Conservation (phyloP, 2,329 filamentous ascomycete species). For the Hypomyces rosellus region DNA sequence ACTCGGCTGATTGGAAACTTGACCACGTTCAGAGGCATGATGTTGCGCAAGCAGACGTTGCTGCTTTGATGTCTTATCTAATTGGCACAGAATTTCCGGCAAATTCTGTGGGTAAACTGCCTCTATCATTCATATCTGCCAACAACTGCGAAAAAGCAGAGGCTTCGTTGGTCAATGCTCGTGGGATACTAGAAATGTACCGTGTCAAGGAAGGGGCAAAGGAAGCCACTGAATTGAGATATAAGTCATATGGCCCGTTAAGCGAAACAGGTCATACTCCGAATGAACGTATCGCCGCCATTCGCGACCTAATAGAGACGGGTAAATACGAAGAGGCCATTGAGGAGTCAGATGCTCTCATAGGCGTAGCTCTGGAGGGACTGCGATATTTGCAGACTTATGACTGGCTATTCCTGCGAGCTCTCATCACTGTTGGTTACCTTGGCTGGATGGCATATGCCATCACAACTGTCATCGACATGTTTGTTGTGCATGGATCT, state of each 20-base stretch:
- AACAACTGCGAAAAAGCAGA: conserved; percentile 70
- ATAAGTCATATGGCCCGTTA: conserved; percentile 67
- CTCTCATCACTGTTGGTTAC: conserved; percentile 84
- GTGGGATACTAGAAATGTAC: conserved; percentile 91
- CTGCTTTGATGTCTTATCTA: conserved; percentile 91
- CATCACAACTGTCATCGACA: conserved; percentile 78
- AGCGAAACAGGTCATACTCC: conserved; percentile 56
- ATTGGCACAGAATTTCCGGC: conserved; percentile 84
- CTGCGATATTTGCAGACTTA: conserved; percentile 95
- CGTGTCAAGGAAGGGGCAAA: conserved; percentile 87
- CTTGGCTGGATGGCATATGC: conserved; percentile 94
- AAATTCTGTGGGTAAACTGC: conserved; percentile 92
- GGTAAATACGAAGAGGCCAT: conserved; percentile 72
- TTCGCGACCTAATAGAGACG: conserved; percentile 60
- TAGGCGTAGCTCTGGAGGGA: conserved; percentile 71
- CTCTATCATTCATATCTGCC: conserved; percentile 72
- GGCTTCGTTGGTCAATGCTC: conserved; percentile 77
- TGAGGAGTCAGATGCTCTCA: conserved; percentile 66
- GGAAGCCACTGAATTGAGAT: conserved; percentile 66
- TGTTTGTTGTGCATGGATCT: conserved; percentile 73
- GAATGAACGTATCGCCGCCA: conserved; percentile 60
- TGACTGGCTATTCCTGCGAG: conserved; percentile 92
- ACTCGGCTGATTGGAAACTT: conserved; percentile 84
- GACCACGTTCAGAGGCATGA: conserved; percentile 79
- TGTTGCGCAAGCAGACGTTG: conserved; percentile 88